phyloP scores from a whole-genome alignment of 2,329 filamentous ascomycete genomes.

The Canariomyces notabilis region DNA sequence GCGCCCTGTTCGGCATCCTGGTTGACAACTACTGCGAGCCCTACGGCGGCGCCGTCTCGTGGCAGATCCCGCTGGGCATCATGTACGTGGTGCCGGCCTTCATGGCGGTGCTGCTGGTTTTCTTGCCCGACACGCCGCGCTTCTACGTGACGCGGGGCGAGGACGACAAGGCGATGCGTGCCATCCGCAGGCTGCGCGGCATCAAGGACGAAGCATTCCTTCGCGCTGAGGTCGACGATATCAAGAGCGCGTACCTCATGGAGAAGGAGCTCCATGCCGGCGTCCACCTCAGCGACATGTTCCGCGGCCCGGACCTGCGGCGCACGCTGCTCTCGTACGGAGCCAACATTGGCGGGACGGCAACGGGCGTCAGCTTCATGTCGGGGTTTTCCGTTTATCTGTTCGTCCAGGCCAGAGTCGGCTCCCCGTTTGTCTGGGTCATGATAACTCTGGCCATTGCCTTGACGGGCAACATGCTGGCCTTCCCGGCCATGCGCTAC shows the following conservation, averaged over 20 bases:
- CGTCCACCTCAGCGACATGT: constrained; percentile 22
- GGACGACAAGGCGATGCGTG: constrained; percentile 19
- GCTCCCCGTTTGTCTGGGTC: constrained; percentile 22
- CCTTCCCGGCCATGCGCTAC: constrained; percentile 22
- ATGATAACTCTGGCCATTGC: constrained; percentile 24
- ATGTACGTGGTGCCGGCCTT: constrained; percentile 18
- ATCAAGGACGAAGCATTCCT: constrained; percentile 18
- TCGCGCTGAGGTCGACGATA: constrained; percentile 21
- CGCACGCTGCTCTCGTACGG: constrained; percentile 22
- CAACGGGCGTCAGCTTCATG: constrained; percentile 22
- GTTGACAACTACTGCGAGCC: constrained; percentile 21
- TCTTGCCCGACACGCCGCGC: constrained; percentile 22
- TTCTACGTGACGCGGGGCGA: constrained; percentile 20
- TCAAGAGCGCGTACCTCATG: constrained; percentile 17
- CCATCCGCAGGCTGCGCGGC: constrained; percentile 19
- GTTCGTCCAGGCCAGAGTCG: constrained; percentile 21
- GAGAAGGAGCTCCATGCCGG: constrained; percentile 20
- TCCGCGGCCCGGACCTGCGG: constrained; percentile 20
- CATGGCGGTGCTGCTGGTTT: constrained; percentile 10
- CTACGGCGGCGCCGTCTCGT: constrained; percentile 6
- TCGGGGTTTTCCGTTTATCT: constrained; percentile 23
- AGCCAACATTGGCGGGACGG: constrained; percentile 15
- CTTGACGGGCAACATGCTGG: constrained; percentile 22
- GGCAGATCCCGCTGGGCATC: constrained; percentile 18
- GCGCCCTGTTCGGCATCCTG: constrained; percentile 19